Evolutionary conservation across 495 filamentous ascomycete genomes (phyloP).

Genomic region (Tuber microsphaerosporum): DNA sequence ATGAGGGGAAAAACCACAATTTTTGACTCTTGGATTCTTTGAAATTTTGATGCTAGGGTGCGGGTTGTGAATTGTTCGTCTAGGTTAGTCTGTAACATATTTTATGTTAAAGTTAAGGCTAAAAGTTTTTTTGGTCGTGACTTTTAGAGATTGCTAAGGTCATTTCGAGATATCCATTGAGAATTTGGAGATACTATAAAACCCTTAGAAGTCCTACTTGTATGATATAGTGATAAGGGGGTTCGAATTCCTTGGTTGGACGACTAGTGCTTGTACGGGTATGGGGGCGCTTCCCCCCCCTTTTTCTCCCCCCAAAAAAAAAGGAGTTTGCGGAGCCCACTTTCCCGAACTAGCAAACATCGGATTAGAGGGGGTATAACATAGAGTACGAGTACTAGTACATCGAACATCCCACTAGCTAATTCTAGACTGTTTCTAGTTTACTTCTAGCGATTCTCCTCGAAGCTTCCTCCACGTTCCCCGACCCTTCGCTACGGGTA

Average conservation of each 20-base stretch:
- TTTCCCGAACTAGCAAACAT: not conserved
- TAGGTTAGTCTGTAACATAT: not conserved
- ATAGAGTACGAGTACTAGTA: too few relatives aligned
- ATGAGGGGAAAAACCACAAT: not conserved
- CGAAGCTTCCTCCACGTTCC: not conserved
- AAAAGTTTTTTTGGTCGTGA: not conserved
- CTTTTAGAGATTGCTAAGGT: not conserved
- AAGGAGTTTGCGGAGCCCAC: not conserved
- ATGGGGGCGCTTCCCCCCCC: not conserved
- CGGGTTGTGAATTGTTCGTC: not conserved
- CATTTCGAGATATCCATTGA: not conserved
- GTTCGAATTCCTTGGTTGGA: not conserved
- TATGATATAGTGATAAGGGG: not conserved
- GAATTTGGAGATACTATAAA: not conserved
- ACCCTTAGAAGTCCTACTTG: not conserved
- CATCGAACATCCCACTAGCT: not conserved
- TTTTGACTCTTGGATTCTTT: too few relatives aligned
- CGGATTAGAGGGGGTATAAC: too few relatives aligned
- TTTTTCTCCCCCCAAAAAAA: not conserved
- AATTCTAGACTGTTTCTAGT: not conserved
- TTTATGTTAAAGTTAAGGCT: not conserved
- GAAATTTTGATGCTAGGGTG: not conserved
- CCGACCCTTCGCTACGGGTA: not conserved
- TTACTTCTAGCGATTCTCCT: not conserved
- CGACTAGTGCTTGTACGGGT: not conserved